Percentiles rank a stretch among this genome's conserved stretches.
These are phyloP conservation scores for Talaromyces thailandensis DNA, from an alignment of 495 filamentous ascomycete genomes.

Conservation along the genomic window DNA sequence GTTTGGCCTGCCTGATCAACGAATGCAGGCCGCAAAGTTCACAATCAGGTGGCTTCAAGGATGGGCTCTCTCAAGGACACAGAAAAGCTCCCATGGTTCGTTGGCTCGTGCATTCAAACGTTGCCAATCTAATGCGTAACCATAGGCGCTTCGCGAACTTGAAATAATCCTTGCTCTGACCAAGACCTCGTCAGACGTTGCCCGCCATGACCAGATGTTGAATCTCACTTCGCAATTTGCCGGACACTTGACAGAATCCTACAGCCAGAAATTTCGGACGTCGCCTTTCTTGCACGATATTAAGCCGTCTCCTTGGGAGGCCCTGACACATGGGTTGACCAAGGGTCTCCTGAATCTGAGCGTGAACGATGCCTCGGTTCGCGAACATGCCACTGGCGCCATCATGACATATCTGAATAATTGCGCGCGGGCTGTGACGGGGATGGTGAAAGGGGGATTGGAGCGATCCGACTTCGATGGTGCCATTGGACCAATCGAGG, in stretches of 20 bases:
- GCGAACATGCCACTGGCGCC: constrained; percentile 47
- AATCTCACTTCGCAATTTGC: constrained; percentile 64
- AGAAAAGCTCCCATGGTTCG: constrained; percentile 46
- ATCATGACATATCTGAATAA: constrained; percentile 60
- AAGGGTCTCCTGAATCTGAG: constrained; percentile 73
- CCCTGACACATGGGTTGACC: constrained; percentile 67
- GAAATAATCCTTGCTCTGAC: constrained; percentile 85
- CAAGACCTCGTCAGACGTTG: constrained; percentile 68
- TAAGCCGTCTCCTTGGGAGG: constrained; percentile 85
- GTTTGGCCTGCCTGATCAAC: constrained; percentile 50
- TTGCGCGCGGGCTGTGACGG: constrained; percentile 46
- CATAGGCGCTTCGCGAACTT: constrained; percentile 65
- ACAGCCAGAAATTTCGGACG: constrained; percentile 62
- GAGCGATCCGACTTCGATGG: constrained; percentile 40
- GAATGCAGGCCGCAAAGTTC: constrained; percentile 32
- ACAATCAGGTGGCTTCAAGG: constrained; percentile 21
- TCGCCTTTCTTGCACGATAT: constrained; percentile 77
- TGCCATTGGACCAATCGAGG: constrained; percentile 40
- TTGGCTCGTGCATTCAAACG: not conserved
- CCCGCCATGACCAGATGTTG: constrained; percentile 57
- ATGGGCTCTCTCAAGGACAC: not conserved
- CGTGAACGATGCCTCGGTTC: constrained; percentile 54
- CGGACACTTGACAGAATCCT: constrained; percentile 75
- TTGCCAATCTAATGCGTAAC: constrained; percentile 15
- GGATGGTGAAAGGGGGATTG: constrained; percentile 19